Percentiles rank a stretch among this genome's conserved stretches.
phyloP scores from a whole-genome alignment of 2,329 filamentous ascomycete species.

The Penicillium rolfsii region DNA sequence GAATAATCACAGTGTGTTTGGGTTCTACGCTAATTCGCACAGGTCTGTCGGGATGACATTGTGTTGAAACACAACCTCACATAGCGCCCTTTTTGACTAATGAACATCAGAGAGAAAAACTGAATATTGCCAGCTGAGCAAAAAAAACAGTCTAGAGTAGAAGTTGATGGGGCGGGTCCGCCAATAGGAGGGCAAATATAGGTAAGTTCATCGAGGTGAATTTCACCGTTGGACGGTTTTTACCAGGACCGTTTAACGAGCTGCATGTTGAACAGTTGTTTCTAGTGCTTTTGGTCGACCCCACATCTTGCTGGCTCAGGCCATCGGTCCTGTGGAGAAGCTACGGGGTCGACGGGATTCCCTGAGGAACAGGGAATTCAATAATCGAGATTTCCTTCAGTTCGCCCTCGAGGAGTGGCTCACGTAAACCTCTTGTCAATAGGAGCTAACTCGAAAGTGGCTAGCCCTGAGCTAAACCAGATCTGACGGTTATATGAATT shows the following conservation, averaged over 20 bases:
- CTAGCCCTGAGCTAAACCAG: not conserved
- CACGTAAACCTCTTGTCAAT: not conserved
- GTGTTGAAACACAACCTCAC: not conserved
- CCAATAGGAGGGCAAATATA: not conserved
- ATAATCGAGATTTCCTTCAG: not conserved
- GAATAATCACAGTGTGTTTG: too few species aligned
- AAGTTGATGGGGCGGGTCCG: not conserved
- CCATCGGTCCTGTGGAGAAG: not conserved
- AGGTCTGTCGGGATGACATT: too few species aligned
- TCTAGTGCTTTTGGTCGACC: not conserved
- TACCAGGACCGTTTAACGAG: not conserved
- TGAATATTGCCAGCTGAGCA: not conserved
- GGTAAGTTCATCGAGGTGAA: not conserved
- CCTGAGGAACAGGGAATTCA: not conserved
- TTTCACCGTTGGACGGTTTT: not conserved
- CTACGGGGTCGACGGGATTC: not conserved
- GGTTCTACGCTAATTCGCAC: too few species aligned
- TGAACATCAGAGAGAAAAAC: not conserved
- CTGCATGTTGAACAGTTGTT: not conserved
- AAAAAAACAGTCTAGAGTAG: not conserved
- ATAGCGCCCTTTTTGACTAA: not conserved
- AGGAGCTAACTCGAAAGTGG: not conserved
- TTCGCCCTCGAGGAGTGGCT: not conserved
- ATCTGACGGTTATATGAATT: not conserved
- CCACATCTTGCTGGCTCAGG: not conserved